Conservation (phyloP, 345 rosid species). For the Nasturtium officinale region DNA sequence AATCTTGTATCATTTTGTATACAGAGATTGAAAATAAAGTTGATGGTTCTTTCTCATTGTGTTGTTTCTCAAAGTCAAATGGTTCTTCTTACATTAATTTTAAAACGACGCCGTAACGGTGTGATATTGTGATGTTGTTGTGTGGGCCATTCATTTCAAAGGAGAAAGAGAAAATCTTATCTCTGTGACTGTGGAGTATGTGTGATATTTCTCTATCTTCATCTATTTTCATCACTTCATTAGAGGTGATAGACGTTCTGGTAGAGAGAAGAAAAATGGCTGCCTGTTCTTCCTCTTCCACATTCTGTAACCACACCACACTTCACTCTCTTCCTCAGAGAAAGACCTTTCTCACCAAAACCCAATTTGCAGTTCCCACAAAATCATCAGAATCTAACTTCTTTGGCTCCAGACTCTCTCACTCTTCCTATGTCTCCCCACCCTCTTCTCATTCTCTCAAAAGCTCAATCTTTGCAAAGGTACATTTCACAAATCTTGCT, state of each 20-base stretch:
- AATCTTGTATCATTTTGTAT: slow-evolving; percentile 26
- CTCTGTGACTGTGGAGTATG: slow-evolving; percentile 9
- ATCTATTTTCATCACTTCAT: neutral
- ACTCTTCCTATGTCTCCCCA: slow-evolving; percentile 43
- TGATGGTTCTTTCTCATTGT: slow-evolving; percentile 1
- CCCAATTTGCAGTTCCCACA: slow-evolving; percentile 23
- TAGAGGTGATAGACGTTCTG: neutral
- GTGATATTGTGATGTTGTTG: neutral
- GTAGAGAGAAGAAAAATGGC: slow-evolving; percentile 33
- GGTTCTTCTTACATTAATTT: neutral
- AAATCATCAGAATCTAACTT: slow-evolving; percentile 70
- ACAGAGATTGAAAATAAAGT: neutral
- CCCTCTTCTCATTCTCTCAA: slow-evolving; percentile 49
- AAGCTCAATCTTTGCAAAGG: slow-evolving; percentile 69
- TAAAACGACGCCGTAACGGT: neutral
- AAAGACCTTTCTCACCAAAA: slow-evolving; percentile 20
- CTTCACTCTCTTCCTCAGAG: slow-evolving; percentile 34
- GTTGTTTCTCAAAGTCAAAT: neutral
- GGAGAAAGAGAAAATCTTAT: slow-evolving; percentile 8
- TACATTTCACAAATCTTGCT: slow-evolving; percentile 49
- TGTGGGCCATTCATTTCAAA: slow-evolving; percentile 20
- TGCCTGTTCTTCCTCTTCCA: slow-evolving; percentile 34
- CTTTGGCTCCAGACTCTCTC: slow-evolving; percentile 61
- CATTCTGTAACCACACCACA: slow-evolving; percentile 23
- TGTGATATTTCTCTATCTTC: slow-evolving; percentile 36